Base-by-base conservation (phyloP, 139 green algal species). In the Chlamydomonas applanata region DNA sequence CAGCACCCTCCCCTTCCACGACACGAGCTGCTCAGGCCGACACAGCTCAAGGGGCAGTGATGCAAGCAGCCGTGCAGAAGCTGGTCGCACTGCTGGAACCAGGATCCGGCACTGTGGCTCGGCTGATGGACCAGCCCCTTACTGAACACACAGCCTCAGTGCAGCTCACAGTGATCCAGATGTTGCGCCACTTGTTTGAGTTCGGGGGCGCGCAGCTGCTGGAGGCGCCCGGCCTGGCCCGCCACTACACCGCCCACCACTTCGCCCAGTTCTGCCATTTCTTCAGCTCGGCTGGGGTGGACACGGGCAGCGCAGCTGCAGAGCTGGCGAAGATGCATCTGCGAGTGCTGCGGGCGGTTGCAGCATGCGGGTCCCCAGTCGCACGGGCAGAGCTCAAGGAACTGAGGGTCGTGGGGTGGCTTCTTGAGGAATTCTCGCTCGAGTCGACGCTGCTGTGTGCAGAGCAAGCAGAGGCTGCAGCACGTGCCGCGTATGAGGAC, bases 271-370 rank as follows among this genome's bases (percentile, higher is more conserved):
- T 66, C 11, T 22, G 29, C n/a, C 59, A 66, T 25, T 66, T 40
- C n/a, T 66, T 40, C n/a, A 35, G n/a, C n/a, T 16, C 11, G 2
- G 59, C 59, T 22, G 59, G n/a, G 11, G 59, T 29, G n/a, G 59
- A 66, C 11, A 30, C 59, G 3, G 59, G 17, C n/a, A 40, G n/a
- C 35, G 59, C 59, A 11, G 29, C 59, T 34, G 59, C 59, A 16
- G 59, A 66, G 59, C 59, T 66, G 59, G 29, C n/a, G 3, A 66
- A 30, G 59, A 35, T 66, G 59, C 59, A 66, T 25, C 59, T 66
- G 24, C 34, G 35, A 25, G 59, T 66, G n/a, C 53, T 33, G 53
- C 24, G 53, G 53, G 53, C 53, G 4, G 9, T 29, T 11, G 53
- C 53, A 7, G 53, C 24, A 14, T 25, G 53, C 4, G 20, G 53